Evolutionary conservation across 768 basidiomycete genomes (phyloP), one percentile per base, ranked within the genome.

Genomic region (Suillus lakei): DNA sequence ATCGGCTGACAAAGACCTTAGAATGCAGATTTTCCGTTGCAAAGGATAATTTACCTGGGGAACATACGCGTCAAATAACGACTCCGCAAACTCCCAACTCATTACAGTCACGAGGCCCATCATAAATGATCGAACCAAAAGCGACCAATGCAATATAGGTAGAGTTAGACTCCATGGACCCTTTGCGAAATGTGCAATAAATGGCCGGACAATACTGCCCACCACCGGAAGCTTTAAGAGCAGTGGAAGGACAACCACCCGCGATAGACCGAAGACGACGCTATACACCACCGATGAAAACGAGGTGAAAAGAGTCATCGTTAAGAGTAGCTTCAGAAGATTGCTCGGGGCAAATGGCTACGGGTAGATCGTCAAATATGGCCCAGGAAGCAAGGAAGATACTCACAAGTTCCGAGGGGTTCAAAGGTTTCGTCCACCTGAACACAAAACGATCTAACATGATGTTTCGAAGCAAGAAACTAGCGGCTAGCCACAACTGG

Each of bases 61-160:
- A 60, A 89, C 80, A 43, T 83, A 83, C 10, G 79, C 75, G 26
- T 90, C 88, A 65, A 93, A 92, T 5, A 91, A 66, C 0, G 76
- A 78, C 44, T 88, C 87, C 0, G 88, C 77, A 8, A 84, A 80
- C 72, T 92, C 91, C 92, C 91, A 92, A 16, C 79, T 79, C 9
- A 80, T 75, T 4, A 86, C 68, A 2, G 86, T 91, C 8, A 80
- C 79, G 38, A 86, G 69, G 2, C 82, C 85, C 7, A 92, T 71
- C 18, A 78, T 78, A 77, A 84, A 88, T 1, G 84, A 79, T 23
- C 85, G 80, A 21, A 74, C 70, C 26, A 89, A 71, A 7, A 89
- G 77, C 3, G 79, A 66, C 43, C 81, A 64, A 68, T 89, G 81
- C 21, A 73, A 73, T 43, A 86, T 71, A 0, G 85, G 84, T 18